These are phyloP conservation scores for Glomus cerebriforme DNA, from an alignment of 192 early-diverging fungal genomes.

Conservation along the genomic window DNA sequence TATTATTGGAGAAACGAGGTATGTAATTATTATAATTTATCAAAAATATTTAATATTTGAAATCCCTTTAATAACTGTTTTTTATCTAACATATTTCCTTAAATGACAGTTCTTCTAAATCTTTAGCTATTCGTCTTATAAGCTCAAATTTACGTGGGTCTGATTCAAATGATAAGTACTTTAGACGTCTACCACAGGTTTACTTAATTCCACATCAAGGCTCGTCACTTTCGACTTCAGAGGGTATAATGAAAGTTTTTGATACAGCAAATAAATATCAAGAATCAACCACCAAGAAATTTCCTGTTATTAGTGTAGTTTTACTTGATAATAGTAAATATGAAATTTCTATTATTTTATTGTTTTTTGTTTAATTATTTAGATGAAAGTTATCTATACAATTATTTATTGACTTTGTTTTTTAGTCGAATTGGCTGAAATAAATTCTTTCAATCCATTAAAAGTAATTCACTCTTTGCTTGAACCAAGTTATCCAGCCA, in stretches of 20 bases:
- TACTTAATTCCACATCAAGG: slow-evolving; percentile 31
- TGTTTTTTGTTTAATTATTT: too few species aligned
- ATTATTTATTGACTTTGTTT: neutral
- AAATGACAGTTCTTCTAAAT: slow-evolving; percentile 29
- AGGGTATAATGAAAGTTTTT: slow-evolving; percentile 28
- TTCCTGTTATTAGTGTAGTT: slow-evolving; percentile 24
- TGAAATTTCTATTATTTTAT: too few species aligned
- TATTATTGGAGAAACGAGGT: slow-evolving; percentile 24
- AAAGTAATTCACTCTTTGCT: neutral
- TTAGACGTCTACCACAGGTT: slow-evolving; percentile 17
- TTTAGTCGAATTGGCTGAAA: slow-evolving; percentile 29
- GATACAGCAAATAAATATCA: slow-evolving; percentile 24
- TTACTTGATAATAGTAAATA: slow-evolving; percentile 25
- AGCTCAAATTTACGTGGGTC: slow-evolving; percentile 29
- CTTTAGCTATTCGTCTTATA: slow-evolving; percentile 22
- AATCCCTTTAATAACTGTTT: too few species aligned
- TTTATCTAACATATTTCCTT: too few species aligned
- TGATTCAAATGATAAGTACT: slow-evolving; percentile 25
- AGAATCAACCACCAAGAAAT: neutral
- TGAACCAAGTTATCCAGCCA: neutral
- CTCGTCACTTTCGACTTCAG: slow-evolving; percentile 24
- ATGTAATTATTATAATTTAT: too few species aligned
- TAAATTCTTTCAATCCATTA: neutral
- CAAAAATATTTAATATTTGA: too few species aligned
- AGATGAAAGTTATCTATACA: too few species aligned